phyloP scores from a whole-genome alignment of 768 basidiomycete genomes.

The Chlorophyllum brunneum region DNA sequence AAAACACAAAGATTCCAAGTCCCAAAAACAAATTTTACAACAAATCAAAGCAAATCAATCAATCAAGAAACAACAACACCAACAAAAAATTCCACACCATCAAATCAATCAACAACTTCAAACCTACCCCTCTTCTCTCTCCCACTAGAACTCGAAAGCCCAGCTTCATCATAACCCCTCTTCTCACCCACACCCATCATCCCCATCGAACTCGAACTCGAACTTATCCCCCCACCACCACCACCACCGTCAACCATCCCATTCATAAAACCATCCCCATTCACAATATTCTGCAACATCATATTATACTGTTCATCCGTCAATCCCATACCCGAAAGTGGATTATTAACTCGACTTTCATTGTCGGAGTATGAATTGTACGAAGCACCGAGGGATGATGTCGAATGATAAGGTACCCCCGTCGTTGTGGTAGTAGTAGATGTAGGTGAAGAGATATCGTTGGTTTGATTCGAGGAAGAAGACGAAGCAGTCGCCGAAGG shows the following conservation, averaged over 20 bases:
- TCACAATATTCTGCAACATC: slow-evolving; percentile 72
- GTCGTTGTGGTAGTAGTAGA: too few relatives aligned
- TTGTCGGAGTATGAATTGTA: slow-evolving; percentile 28
- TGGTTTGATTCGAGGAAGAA: too few relatives aligned
- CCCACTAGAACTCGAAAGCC: slow-evolving; percentile 17
- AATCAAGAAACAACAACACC: neutral
- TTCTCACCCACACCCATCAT: slow-evolving; percentile 26
- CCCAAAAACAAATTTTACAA: too few relatives aligned
- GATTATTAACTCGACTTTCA: slow-evolving; percentile 75
- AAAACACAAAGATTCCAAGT: too few relatives aligned
- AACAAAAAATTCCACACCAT: neutral
- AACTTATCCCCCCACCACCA: slow-evolving; percentile 11
- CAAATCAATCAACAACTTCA: slow-evolving; percentile 50
- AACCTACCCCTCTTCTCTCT: slow-evolving; percentile 58
- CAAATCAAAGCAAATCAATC: neutral
- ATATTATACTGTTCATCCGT: slow-evolving; percentile 84
- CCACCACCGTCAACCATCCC: slow-evolving; percentile 22
- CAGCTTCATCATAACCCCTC: slow-evolving; percentile 14
- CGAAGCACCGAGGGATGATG: neutral
- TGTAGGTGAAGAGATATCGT: too few relatives aligned
- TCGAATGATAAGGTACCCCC: too few relatives aligned
- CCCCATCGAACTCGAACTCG: slow-evolving; percentile 17
- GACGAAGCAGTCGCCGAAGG: slow-evolving; percentile 10
- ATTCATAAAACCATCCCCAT: slow-evolving; percentile 54
- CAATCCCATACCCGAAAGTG: slow-evolving; percentile 83